Percentiles rank a stretch among this genome's conserved stretches.
phyloP scores from a whole-genome alignment of 495 filamentous ascomycete genomes.

The Talaromyces adpressus region DNA sequence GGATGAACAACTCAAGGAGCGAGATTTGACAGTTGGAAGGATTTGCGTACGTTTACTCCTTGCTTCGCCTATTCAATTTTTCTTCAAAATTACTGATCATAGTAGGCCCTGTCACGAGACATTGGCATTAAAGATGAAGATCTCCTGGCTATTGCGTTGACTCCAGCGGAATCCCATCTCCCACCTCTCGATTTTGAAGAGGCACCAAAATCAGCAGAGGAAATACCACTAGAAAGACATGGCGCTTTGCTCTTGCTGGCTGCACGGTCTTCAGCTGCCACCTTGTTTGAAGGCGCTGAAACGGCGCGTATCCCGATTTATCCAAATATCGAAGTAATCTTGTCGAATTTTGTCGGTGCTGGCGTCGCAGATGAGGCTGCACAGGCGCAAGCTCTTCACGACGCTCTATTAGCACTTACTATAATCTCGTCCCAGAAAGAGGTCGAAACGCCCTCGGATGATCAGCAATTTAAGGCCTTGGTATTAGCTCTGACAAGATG shows the following conservation, averaged over 20 bases:
- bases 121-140: slow-evolving; percentile 50
- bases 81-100: neutral
- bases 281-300: slow-evolving; percentile 26
- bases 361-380: slow-evolving; percentile 33
- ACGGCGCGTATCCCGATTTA: slow-evolving; percentile 46
- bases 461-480: slow-evolving; percentile 32
- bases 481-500: slow-evolving; percentile 60
- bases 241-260: slow-evolving; percentile 58
- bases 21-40: slow-evolving; percentile 69
- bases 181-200: slow-evolving; percentile 36
- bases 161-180: slow-evolving; percentile 23
- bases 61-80: neutral
- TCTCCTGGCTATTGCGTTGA: slow-evolving; percentile 38
- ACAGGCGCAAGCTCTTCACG: slow-evolving; percentile 33
- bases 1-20: slow-evolving; percentile 53
- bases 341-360: slow-evolving; percentile 52
- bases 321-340: slow-evolving; percentile 54
- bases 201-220: slow-evolving; percentile 42
- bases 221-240: slow-evolving; percentile 68
- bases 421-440: slow-evolving; percentile 22
- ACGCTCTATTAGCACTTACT: slow-evolving; percentile 32
- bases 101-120: slow-evolving; percentile 67
- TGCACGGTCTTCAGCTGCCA: slow-evolving; percentile 37
- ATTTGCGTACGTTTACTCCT: slow-evolving; percentile 42
- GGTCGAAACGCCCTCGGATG: slow-evolving; percentile 17